Percentiles rank a stretch among this genome's conserved stretches.
phyloP scores from a whole-genome alignment of 2,329 filamentous ascomycete genomes.

The Fusarium sp. region DNA sequence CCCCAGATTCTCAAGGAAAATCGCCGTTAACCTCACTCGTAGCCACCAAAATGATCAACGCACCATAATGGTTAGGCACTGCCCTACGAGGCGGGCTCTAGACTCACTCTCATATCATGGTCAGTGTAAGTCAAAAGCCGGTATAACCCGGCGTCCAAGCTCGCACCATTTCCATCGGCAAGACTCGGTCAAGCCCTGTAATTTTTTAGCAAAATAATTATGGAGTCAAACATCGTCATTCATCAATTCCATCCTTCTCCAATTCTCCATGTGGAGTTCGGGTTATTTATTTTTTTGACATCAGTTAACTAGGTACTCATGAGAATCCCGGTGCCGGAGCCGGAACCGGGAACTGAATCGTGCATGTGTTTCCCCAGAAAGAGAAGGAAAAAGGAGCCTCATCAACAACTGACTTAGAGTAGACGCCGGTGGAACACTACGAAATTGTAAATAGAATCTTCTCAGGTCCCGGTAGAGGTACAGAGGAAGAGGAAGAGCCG shows the following conservation, averaged over 20 bases:
- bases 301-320: background rate
- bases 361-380: conserved; percentile 35
- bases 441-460: background rate
- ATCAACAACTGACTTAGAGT: background rate
- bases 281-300: background rate
- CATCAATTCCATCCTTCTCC: conserved; percentile 7
- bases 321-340: conserved; percentile 26
- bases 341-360: conserved; percentile 24
- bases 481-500: background rate
- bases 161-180: conserved; percentile 14
- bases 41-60: background rate
- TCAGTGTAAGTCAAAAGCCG: background rate
- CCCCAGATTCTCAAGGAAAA: background rate
- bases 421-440: background rate
- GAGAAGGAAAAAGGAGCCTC: conserved; percentile 25
- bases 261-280: conserved; percentile 1
- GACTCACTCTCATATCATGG: background rate
- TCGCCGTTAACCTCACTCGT: background rate
- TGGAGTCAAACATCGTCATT: background rate
- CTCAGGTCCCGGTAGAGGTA: background rate
- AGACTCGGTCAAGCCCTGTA: conserved; percentile 10
- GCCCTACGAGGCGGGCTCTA: background rate
- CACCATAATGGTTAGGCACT: background rate
- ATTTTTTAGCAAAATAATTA: background rate
- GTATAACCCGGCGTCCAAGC: conserved; percentile 1